phyloP scores from a whole-genome alignment of 805 yeast species.

The Candida broadrunensis region DNA sequence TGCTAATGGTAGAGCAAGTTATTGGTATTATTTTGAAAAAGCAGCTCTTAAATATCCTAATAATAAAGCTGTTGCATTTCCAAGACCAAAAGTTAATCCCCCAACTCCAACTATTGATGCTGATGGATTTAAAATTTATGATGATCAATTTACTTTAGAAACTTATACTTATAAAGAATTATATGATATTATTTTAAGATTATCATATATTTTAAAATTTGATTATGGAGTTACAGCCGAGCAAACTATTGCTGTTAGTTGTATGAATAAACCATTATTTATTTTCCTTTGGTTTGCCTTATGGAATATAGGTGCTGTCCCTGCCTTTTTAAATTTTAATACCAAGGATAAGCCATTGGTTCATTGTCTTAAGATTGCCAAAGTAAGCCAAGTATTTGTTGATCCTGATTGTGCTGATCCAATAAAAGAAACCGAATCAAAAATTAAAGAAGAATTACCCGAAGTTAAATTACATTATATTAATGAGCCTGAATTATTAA shows the following conservation, averaged over 20 bases:
- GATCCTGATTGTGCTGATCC: constrained; percentile 66
- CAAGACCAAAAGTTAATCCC: constrained; percentile 41
- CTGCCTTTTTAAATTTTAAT: constrained; percentile 85
- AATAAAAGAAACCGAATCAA: constrained; percentile 47
- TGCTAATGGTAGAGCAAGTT: constrained; percentile 46
- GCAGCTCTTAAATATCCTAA: constrained; percentile 49
- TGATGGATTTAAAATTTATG: constrained; percentile 41
- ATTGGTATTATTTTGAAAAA: constrained; percentile 69
- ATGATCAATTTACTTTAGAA: constrained; percentile 60
- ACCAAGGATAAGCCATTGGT: constrained; percentile 67
- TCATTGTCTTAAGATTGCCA: constrained; percentile 76
- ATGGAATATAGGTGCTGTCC: constrained; percentile 89
- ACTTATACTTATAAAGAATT: constrained; percentile 65
- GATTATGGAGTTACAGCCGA: constrained; percentile 64
- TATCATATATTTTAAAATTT: constrained; percentile 61
- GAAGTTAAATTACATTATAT: constrained; percentile 43
- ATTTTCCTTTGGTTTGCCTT: constrained; percentile 77
- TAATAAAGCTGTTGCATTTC: constrained; percentile 60
- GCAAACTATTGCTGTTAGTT: constrained; percentile 71
- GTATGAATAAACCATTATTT: constrained; percentile 80
- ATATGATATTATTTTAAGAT: constrained; percentile 60
- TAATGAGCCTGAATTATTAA: constrained; percentile 48
- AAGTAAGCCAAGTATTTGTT: constrained; percentile 60
- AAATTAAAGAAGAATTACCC: constrained; percentile 36
- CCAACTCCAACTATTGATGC: constrained; percentile 21